phyloP scores from a whole-genome alignment of 2,329 filamentous ascomycete genomes.

The Penicillium nordicum region DNA sequence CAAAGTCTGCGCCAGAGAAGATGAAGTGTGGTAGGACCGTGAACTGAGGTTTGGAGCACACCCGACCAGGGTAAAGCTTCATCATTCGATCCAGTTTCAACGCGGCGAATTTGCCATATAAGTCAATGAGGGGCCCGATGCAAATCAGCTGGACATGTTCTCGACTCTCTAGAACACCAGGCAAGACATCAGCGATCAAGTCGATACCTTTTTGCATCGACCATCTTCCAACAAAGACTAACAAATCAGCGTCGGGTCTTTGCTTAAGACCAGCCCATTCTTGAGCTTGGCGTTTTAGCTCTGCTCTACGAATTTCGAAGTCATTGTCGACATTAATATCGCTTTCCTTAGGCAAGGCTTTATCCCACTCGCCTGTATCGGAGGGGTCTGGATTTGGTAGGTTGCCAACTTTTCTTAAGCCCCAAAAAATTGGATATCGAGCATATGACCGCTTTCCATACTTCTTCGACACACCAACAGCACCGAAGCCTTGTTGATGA shows the following conservation, averaged over 20 bases:
- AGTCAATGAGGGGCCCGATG: conserved; percentile 63
- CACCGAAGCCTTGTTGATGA: conserved; percentile 65
- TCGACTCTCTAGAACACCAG: conserved; percentile 58
- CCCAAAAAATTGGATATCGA: conserved; percentile 68
- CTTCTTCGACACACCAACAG: conserved; percentile 65
- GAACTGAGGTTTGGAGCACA: conserved; percentile 67
- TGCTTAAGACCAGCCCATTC: conserved; percentile 64
- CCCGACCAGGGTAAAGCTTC: conserved; percentile 62
- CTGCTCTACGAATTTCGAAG: conserved; percentile 53
- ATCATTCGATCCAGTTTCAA: conserved; percentile 63
- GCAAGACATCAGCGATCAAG: conserved; percentile 65
- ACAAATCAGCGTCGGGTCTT: conserved; percentile 60
- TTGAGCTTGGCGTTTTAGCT: conserved; percentile 60
- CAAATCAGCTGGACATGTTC: conserved; percentile 60
- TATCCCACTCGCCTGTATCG: conserved; percentile 60
- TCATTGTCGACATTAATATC: conserved; percentile 53
- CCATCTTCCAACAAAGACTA: conserved; percentile 68
- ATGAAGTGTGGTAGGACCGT: conserved; percentile 64
- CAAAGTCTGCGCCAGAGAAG: conserved; percentile 66
- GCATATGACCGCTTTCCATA: conserved; percentile 65
- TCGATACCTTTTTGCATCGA: conserved; percentile 68
- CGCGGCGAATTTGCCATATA: conserved; percentile 66
- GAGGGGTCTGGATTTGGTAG: conserved; percentile 65
- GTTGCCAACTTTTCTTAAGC: conserved; percentile 59
- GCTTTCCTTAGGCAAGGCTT: conserved; percentile 48